phyloP scores from a whole-genome alignment of 345 rosid genomes.

The Erodium maritimum region DNA sequence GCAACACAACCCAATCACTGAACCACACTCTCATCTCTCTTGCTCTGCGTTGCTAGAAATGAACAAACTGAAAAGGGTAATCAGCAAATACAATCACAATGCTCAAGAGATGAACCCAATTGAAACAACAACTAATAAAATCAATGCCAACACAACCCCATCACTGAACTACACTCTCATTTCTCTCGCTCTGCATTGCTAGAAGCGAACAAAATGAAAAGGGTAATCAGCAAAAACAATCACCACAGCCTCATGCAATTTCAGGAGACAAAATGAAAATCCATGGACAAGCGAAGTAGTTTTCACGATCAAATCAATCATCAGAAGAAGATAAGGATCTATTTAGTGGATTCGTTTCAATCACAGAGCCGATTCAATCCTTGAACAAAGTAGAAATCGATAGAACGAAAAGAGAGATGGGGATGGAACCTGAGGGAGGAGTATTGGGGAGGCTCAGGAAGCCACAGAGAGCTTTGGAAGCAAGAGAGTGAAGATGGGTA shows the following conservation, averaged over 20 bases:
- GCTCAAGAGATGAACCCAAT: no score
- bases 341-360: not conserved
- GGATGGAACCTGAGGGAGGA: conserved; percentile 57
- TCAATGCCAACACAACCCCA: not conserved
- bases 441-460: conserved; percentile 70
- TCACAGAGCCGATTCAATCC: no score
- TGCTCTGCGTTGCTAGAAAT: no score
- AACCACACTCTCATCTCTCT: no score
- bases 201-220: not conserved
- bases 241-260: not conserved
- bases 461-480: conserved; percentile 52
- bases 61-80: no score
- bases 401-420: not conserved
- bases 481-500: conserved; percentile 58
- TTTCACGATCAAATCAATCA: not conserved
- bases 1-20: no score
- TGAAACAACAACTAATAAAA: not conserved
- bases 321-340: not conserved
- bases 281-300: not conserved
- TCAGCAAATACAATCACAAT: no score
- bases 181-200: no score
- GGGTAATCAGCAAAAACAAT: not conserved
- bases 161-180: not conserved
- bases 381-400: not conserved
- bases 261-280: not conserved